Conservation (phyloP, 2,329 filamentous ascomycete species). For the Colletotrichum euphorbiae region DNA sequence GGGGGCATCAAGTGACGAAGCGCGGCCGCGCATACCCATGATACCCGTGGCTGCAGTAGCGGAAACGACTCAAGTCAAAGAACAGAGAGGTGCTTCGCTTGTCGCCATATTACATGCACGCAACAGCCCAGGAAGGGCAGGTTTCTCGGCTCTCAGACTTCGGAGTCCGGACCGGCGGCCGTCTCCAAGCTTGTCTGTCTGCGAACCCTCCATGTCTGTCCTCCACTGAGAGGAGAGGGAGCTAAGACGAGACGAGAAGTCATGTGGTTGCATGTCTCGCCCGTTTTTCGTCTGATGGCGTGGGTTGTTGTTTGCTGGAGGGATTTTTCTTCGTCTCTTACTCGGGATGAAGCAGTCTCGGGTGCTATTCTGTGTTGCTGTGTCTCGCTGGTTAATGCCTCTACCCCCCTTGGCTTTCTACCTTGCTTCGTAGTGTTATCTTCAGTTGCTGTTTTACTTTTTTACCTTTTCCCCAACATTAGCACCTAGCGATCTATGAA, state of each 20-base stretch:
- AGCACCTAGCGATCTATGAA: not conserved
- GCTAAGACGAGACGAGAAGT: slow-evolving; percentile 4
- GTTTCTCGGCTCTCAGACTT: no score
- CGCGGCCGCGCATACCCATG: slow-evolving; percentile 2
- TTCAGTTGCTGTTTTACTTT: not conserved
- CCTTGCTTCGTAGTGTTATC: not conserved
- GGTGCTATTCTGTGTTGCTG: not conserved
- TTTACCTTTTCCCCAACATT: not conserved
- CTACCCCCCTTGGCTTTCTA: not conserved
- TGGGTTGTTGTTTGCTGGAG: not conserved
- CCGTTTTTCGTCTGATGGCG: slow-evolving; percentile 25
- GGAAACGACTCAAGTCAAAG: not conserved
- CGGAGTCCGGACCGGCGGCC: not conserved
- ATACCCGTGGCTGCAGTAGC: not conserved
- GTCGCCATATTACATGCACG: not conserved
- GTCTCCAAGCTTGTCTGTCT: not conserved
- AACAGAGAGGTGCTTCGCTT: no score
- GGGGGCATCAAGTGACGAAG: slow-evolving; percentile 25
- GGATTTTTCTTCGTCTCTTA: not conserved
- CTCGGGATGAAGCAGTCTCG: not conserved
- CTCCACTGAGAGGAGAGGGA: slow-evolving; percentile 3
- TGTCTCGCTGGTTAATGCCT: slow-evolving; percentile 3
- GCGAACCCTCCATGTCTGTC: slow-evolving; percentile 21
- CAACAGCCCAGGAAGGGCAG: not conserved
- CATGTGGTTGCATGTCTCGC: slow-evolving; percentile 33